Conservation (phyloP, 2,329 filamentous ascomycete species). For the Gaeumannomyces tritici region DNA sequence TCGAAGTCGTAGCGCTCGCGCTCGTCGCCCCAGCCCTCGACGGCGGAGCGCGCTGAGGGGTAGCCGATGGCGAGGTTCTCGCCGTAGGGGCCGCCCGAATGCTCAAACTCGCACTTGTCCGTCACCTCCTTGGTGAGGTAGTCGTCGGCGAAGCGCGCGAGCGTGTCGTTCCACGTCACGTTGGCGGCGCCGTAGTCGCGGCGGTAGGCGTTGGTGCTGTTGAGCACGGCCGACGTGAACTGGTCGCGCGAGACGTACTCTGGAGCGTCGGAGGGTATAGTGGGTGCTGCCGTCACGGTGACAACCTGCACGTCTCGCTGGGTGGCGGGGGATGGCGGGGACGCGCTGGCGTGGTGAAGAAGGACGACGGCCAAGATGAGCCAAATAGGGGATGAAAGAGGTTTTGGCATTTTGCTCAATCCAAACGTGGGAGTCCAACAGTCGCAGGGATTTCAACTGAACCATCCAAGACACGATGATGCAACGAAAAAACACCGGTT, state of each 20-base stretch:
- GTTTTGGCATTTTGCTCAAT: background rate
- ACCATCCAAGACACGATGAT: background rate
- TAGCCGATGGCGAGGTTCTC: constrained; percentile 69
- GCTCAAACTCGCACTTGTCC: constrained; percentile 36
- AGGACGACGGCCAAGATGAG: background rate
- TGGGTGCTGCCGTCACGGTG: constrained; percentile 22
- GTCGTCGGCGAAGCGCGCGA: constrained; percentile 41
- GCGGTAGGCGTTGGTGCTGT: constrained; percentile 59
- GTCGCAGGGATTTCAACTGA: background rate
- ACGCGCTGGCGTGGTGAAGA: background rate
- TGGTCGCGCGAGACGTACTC: constrained; percentile 21
- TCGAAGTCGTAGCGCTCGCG: constrained; percentile 47
- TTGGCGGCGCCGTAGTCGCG: constrained; percentile 47
- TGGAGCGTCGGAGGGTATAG: constrained; percentile 25
- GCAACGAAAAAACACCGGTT: too few species aligned
- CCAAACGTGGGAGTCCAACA: background rate
- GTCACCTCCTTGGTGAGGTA: constrained; percentile 31
- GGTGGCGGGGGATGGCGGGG: too few species aligned
- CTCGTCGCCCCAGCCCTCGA: constrained; percentile 61
- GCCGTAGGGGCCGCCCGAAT: constrained; percentile 55
- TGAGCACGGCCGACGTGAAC: constrained; percentile 48
- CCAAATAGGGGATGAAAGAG: too few species aligned
- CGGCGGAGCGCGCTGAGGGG: constrained; percentile 38
- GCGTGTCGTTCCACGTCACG: constrained; percentile 56
- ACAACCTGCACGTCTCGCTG: background rate